Percentiles rank a stretch among this genome's conserved stretches.
These are phyloP conservation scores for Mycena belliarum DNA, from an alignment of 768 basidiomycete genomes.

Conservation along the genomic window DNA sequence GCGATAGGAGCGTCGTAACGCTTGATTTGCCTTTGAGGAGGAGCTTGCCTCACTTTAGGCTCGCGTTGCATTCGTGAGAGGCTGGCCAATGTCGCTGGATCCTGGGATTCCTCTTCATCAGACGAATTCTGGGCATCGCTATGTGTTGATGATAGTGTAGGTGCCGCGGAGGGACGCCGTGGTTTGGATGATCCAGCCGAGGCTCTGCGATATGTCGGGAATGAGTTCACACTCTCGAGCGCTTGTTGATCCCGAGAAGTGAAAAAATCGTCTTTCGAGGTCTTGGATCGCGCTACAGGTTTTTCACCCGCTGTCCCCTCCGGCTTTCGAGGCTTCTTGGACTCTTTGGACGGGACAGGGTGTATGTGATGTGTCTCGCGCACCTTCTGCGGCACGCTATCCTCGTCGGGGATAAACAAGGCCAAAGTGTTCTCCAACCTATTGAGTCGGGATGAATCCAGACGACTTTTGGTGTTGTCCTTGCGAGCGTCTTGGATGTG, in stretches of 20 bases:
- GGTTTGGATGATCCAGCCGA: constrained; percentile 24
- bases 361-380: too few relatives aligned
- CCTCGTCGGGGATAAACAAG: constrained; percentile 51
- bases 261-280: constrained; percentile 11
- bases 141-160: constrained; percentile 31
- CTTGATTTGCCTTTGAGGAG: constrained; percentile 61
- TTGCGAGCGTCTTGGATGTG: constrained; percentile 62
- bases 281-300: constrained; percentile 3
- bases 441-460: constrained; percentile 58
- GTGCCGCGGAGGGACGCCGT: constrained; percentile 15
- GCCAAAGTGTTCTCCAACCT: constrained; percentile 68
- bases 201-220: constrained; percentile 43
- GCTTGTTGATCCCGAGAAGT: constrained; percentile 35
- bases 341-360: neutral
- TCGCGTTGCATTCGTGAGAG: constrained; percentile 63
- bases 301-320: neutral
- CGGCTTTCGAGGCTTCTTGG: constrained; percentile 7
- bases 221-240: constrained; percentile 33
- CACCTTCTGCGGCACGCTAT: too few relatives aligned
- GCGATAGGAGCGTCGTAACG: constrained; percentile 54
- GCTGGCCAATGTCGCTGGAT: constrained; percentile 44
- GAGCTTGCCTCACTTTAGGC: constrained; percentile 54
- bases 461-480: constrained; percentile 50
- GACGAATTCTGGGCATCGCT: constrained; percentile 43
- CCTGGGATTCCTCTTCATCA: constrained; percentile 48